These are phyloP conservation scores for Colletotrichum sp. DNA, from an alignment of 2,329 filamentous ascomycete genomes.

Conservation along the genomic window DNA sequence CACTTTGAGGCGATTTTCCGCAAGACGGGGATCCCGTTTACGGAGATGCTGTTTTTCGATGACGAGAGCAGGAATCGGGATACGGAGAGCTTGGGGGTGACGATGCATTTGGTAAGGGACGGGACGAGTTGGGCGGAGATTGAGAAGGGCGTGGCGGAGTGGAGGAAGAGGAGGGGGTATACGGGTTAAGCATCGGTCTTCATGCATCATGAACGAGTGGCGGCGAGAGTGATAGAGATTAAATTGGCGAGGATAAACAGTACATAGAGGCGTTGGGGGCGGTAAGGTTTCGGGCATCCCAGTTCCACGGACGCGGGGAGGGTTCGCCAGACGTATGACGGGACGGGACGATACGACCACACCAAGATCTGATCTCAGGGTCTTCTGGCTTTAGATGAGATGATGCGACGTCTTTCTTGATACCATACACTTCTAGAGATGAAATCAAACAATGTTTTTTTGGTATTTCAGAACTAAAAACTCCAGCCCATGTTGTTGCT, in stretches of 20 bases:
- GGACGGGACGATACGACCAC: not conserved
- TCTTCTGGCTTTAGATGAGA: not conserved
- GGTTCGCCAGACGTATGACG: not conserved
- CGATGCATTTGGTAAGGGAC: slow-evolving; percentile 82
- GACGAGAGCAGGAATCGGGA: slow-evolving; percentile 88
- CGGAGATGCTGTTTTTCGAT: slow-evolving; percentile 96
- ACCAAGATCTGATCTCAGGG: not conserved
- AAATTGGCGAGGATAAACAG: not conserved
- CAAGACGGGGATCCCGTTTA: slow-evolving; percentile 72
- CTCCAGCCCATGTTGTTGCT: slow-evolving; percentile 16
- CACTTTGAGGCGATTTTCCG: slow-evolving; percentile 81
- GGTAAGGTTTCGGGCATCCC: not conserved
- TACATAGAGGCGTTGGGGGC: not conserved
- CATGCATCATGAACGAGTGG: no score
- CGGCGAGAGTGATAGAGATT: not conserved
- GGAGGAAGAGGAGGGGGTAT: slow-evolving; percentile 74
- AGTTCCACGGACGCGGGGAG: not conserved
- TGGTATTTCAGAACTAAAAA: not conserved
- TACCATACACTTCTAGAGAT: not conserved
- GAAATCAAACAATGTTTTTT: not conserved
- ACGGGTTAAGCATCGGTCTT: no score
- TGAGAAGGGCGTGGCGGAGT: slow-evolving; percentile 79
- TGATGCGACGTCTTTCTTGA: not conserved
- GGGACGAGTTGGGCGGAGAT: slow-evolving; percentile 80
- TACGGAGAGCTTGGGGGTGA: slow-evolving; percentile 79